Evolutionary conservation across 1,284 basidiomycete genomes (phyloP).

Genomic region (Ceratobasidium theobromae): DNA sequence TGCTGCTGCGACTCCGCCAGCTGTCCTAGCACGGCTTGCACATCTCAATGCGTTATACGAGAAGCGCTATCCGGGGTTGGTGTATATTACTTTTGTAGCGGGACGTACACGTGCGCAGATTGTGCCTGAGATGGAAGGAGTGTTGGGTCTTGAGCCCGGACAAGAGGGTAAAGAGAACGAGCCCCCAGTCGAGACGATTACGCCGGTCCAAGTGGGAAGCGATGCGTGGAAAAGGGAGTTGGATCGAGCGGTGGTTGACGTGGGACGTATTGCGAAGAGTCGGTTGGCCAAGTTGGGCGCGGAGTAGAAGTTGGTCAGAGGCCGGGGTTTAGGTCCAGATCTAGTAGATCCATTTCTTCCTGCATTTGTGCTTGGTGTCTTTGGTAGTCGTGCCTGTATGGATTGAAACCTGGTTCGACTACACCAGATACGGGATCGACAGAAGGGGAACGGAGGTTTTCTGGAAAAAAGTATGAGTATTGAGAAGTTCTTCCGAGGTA

Average conservation of each 20-base stretch:
- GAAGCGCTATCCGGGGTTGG: constrained; percentile 46
- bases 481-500: neutral
- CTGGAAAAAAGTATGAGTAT: neutral
- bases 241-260: constrained; percentile 43
- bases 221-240: constrained; percentile 46
- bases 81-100: constrained; percentile 52
- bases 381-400: constrained; percentile 67
- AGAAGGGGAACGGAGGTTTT: constrained; percentile 25
- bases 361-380: constrained; percentile 57
- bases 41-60: constrained; percentile 50
- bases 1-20: constrained; percentile 37
- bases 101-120: constrained; percentile 48
- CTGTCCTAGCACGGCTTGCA: constrained; percentile 41
- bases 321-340: constrained; percentile 77
- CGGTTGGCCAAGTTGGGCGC: constrained; percentile 41
- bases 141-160: constrained; percentile 40
- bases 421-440: constrained; percentile 50
- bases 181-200: constrained; percentile 36
- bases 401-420: constrained; percentile 56
- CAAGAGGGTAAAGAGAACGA: constrained; percentile 38
- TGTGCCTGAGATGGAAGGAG: constrained; percentile 47
- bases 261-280: constrained; percentile 46
- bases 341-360: constrained; percentile 63
- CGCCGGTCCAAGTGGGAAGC: constrained; percentile 32
- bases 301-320: constrained; percentile 46